phyloP scores from a whole-genome alignment of 306 rosid genomes.

The Glycyrrhiza uralensis region DNA sequence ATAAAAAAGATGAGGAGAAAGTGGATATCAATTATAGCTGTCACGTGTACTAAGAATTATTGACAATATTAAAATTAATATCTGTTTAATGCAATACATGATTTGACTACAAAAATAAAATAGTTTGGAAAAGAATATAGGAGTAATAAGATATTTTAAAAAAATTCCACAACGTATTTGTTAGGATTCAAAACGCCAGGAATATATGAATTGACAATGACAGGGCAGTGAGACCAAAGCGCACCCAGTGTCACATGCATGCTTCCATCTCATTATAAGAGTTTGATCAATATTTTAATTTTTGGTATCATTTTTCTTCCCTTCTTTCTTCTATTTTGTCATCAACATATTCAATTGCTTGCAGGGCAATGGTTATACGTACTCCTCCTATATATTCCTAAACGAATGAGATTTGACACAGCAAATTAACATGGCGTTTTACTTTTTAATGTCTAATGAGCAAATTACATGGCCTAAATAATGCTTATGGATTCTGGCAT shows the following conservation, averaged over 20 bases:
- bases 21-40: constrained; percentile 20
- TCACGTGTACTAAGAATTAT: constrained; percentile 51
- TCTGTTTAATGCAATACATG: constrained; percentile 2
- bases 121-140: not conserved
- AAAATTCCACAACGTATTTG: not conserved
- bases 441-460: not conserved
- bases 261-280: constrained; percentile 19
- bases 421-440: not conserved
- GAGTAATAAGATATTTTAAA: not conserved
- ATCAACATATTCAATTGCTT: not conserved
- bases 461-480: not conserved
- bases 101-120: constrained; percentile 16
- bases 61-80: constrained; percentile 18
- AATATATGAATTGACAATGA: constrained; percentile 37
- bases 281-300: constrained; percentile 12
- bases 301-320: not conserved
- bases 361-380: not conserved
- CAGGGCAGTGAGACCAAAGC: constrained; percentile 39
- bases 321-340: not conserved
- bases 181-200: constrained; percentile 23
- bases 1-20: not conserved
- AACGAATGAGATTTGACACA: not conserved
- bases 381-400: not conserved
- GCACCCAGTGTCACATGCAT: constrained; percentile 55
- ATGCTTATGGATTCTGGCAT: not conserved